These are phyloP conservation scores for Candida buenavistaensis DNA, from an alignment of 1,139 yeast species.

Conservation along the genomic window DNA sequence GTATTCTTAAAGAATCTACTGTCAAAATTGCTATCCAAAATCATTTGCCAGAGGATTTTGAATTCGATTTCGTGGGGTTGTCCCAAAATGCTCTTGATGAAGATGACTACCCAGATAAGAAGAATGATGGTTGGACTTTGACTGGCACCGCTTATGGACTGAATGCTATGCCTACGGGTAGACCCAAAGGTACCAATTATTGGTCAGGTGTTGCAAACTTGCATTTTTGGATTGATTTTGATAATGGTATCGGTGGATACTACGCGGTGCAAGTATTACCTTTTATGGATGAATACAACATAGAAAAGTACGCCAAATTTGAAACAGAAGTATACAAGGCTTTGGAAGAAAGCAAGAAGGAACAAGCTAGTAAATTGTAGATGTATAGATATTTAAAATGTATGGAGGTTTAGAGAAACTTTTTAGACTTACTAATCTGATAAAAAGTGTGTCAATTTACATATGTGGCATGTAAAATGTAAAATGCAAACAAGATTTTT, in stretches of 20 bases:
- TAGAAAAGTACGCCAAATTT: constrained; percentile 17
- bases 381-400: no score
- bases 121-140: constrained; percentile 79
- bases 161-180: constrained; percentile 35
- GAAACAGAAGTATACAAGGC: constrained; percentile 20
- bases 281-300: constrained; percentile 18
- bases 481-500: no score
- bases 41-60: constrained; percentile 32
- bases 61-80: constrained; percentile 19
- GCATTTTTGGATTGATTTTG: constrained; percentile 47
- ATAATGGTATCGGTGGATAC: constrained; percentile 43
- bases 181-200: constrained; percentile 38
- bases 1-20: constrained; percentile 32
- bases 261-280: constrained; percentile 45
- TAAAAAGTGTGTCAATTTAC: no score
- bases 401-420: no score
- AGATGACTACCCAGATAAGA: constrained; percentile 24
- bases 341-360: constrained; percentile 5
- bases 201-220: constrained; percentile 52
- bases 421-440: no score
- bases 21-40: constrained; percentile 33
- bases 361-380: no score
- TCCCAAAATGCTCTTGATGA: constrained; percentile 16
- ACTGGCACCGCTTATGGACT: constrained; percentile 71
- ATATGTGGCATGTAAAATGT: no score